These are phyloP conservation scores for Metarhizium rileyi DNA, from an alignment of 2,329 filamentous ascomycete genomes.

Conservation along the genomic window DNA sequence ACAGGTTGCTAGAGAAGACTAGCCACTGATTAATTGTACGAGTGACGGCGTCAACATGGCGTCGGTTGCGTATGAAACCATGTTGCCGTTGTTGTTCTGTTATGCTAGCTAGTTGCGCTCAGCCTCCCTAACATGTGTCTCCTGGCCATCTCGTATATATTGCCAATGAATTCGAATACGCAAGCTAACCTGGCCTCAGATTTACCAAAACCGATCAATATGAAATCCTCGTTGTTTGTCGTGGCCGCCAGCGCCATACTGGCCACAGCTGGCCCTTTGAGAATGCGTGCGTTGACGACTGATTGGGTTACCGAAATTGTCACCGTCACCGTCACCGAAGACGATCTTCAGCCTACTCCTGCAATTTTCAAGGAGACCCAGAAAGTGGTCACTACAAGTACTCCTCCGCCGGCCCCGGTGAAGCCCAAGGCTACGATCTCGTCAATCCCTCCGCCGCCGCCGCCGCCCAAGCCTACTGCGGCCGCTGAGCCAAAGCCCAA, in stretches of 20 bases:
- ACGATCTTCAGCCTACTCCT: neutral
- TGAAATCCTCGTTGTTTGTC: constrained; percentile 41
- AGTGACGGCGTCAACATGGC: neutral
- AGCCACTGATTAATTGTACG: neutral
- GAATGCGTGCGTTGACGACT: constrained; percentile 30
- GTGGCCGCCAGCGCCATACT: constrained; percentile 35
- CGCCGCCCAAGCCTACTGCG: constrained; percentile 6
- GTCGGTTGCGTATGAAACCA: neutral
- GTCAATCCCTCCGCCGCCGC: constrained; percentile 1
- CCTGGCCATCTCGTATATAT: neutral
- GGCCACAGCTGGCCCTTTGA: constrained; percentile 34
- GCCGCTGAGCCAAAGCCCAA: neutral
- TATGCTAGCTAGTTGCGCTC: neutral
- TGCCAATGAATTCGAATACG: neutral
- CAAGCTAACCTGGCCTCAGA: neutral
- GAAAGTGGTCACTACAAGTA: constrained; percentile 4
- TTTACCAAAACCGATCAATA: constrained; percentile 14
- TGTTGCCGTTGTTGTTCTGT: neutral
- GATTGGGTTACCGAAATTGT: constrained; percentile 31
- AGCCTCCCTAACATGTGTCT: neutral
- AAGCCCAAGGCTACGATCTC: neutral
- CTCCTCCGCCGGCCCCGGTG: neutral
- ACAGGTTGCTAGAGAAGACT: neutral
- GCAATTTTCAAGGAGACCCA: constrained; percentile 5
- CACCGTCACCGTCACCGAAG: constrained; percentile 35